These are phyloP conservation scores for Globisporangium apiculatum DNA, from an alignment of 352 stramenopile genomes.

Conservation along the genomic window DNA sequence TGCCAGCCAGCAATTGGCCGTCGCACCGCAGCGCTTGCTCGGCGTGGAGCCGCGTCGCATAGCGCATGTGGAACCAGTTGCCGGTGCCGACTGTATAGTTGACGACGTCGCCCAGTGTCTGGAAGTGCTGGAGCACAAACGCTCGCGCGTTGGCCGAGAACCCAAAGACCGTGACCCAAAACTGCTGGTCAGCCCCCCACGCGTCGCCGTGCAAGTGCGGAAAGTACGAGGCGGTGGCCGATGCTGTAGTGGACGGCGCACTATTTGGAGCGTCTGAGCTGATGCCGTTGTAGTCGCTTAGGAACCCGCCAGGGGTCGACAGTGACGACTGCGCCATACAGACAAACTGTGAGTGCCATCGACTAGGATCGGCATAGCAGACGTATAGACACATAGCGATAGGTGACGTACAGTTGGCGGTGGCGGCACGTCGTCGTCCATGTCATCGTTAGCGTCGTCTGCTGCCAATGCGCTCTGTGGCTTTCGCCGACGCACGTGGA, in stretches of 20 bases:
- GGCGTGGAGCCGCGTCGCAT: conserved; percentile 69
- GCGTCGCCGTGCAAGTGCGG: conserved; percentile 54
- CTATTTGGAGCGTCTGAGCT: conserved; percentile 3
- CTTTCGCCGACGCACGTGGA: conserved; percentile 47
- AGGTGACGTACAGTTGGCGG: conserved; percentile 36
- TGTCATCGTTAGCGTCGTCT: conserved; percentile 19
- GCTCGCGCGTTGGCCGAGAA: conserved; percentile 57
- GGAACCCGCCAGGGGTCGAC: conserved; percentile 31
- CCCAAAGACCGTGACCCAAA: conserved; percentile 80
- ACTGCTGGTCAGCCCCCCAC: conserved; percentile 76
- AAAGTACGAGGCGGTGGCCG: conserved; percentile 19
- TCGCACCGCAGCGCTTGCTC: conserved; percentile 77
- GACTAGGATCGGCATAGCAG: not conserved
- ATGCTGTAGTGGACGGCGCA: conserved; percentile 5
- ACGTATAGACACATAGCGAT: too few relatives aligned
- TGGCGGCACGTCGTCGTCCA: conserved; percentile 47
- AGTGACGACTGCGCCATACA: conserved; percentile 27
- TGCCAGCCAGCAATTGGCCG: conserved; percentile 47
- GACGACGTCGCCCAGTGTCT: conserved; percentile 64
- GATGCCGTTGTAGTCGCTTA: conserved; percentile 29
- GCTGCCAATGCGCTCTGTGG: conserved; percentile 12
- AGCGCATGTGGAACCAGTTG: conserved; percentile 80
- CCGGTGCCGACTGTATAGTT: conserved; percentile 56
- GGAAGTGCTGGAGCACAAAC: conserved; percentile 71
- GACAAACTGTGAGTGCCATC: not conserved